These are phyloP conservation scores for Fusarium verrucosum DNA, from an alignment of 2,329 filamentous ascomycete species.

Conservation along the genomic window DNA sequence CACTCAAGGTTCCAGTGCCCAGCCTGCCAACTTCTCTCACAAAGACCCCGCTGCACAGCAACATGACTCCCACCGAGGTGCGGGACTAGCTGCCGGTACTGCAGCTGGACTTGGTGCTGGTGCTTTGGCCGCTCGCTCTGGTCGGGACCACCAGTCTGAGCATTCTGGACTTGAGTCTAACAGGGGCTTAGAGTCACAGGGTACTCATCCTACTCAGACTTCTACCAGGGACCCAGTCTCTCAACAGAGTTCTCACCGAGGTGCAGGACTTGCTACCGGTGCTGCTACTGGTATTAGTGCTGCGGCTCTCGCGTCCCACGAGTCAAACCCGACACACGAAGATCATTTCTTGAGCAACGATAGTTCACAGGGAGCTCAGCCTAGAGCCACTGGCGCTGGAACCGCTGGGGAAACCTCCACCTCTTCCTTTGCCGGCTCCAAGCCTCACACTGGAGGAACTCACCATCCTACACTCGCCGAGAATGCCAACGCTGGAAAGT, in stretches of 20 bases:
- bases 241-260: slow-evolving; percentile 3
- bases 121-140: not conserved
- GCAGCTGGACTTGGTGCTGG: not conserved
- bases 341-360: not conserved
- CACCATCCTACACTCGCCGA: not conserved
- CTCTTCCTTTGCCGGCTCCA: not conserved
- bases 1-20: accelerated
- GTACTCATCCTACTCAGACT: not conserved
- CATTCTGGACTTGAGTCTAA: not conserved
- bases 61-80: slow-evolving; percentile 5
- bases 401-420: not conserved
- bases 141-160: not conserved
- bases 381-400: not conserved
- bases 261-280: not conserved
- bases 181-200: not conserved
- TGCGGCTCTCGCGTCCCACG: slow-evolving; percentile 14
- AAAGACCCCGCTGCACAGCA: slow-evolving; percentile 2
- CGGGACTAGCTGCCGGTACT: not conserved
- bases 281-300: slow-evolving; percentile 22
- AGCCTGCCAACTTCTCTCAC: slow-evolving; percentile 13
- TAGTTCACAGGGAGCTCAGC: not conserved
- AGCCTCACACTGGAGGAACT: not conserved
- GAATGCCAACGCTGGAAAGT: slow-evolving; percentile 33
- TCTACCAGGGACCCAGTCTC: not conserved
- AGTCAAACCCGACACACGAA: not conserved